Evolutionary conservation across 306 rosid species (phyloP).

Genomic region (Trichosanthes truncata): DNA sequence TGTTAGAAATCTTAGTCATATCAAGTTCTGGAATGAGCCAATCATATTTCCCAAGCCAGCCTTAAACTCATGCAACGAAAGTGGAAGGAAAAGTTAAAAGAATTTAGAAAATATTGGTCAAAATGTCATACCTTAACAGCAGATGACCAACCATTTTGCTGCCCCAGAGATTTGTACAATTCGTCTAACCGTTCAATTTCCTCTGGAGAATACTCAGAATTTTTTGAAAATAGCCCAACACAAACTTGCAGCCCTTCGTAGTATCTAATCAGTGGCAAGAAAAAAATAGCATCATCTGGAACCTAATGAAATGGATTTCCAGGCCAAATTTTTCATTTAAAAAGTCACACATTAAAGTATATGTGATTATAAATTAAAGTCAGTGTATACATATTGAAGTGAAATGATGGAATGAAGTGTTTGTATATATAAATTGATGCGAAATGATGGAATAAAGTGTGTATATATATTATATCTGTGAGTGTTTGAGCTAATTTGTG

Average conservation of each 20-base stretch:
- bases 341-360: neutral
- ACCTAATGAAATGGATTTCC: constrained; percentile 2
- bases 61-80: neutral
- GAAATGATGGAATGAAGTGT: neutral
- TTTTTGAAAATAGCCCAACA: constrained; percentile 60
- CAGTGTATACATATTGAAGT: neutral
- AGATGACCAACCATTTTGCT: constrained; percentile 84
- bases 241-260: constrained; percentile 94
- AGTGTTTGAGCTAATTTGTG: neutral
- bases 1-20: neutral
- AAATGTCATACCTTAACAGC: constrained; percentile 66
- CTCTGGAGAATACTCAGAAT: constrained; percentile 50
- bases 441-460: neutral
- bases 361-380: neutral
- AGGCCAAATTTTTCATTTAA: neutral
- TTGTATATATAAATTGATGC: neutral
- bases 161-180: constrained; percentile 60
- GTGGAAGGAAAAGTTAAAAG: neutral
- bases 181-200: constrained; percentile 61
- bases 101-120: neutral
- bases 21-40: neutral
- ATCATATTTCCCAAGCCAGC: neutral
- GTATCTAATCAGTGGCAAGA: constrained; percentile 38
- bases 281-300: neutral
- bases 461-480: neutral